A percentile compares a stretch with the other conserved stretches of the same genome.
These are phyloP conservation scores for Ogataea neopini DNA, from an alignment of 805 yeast species.

Conservation along the genomic window DNA sequence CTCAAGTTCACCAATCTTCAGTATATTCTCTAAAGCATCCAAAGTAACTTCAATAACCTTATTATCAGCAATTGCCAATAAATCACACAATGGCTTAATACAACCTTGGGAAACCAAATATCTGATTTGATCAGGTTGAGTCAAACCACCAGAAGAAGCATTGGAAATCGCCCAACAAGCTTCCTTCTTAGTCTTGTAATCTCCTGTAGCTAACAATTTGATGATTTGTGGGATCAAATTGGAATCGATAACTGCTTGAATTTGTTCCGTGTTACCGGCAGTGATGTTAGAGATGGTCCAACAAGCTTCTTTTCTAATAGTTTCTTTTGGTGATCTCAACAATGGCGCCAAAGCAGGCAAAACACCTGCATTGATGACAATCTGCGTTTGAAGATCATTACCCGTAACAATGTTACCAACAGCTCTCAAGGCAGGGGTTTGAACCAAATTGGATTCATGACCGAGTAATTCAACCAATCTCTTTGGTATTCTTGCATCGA, in stretches of 20 bases:
- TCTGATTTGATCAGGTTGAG: constrained; percentile 89
- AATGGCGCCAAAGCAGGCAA: constrained; percentile 80
- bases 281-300: constrained; percentile 99
- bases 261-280: constrained; percentile 94
- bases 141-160: constrained; percentile 93
- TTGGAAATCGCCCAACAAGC: constrained; percentile 99
- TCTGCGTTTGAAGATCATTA: constrained; percentile 92
- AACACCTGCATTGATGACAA: constrained; percentile 90
- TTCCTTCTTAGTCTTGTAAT: constrained; percentile 94
- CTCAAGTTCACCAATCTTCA: constrained; percentile 92
- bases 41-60: constrained; percentile 92
- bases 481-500: constrained; percentile 93
- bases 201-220: constrained; percentile 72
- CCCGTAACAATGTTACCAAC: constrained; percentile 98
- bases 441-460: constrained; percentile 82
- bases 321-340: constrained; percentile 82
- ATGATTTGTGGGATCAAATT: constrained; percentile 92
- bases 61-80: constrained; percentile 83
- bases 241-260: constrained; percentile 94
- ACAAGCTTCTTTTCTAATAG: constrained; percentile 95
- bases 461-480: constrained; percentile 88
- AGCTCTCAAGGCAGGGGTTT: constrained; percentile 96
- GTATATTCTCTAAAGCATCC: constrained; percentile 91
- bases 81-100: constrained; percentile 94
- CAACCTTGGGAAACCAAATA: constrained; percentile 94